These are phyloP conservation scores for Hemileccinum hortonii DNA, from an alignment of 1,284 basidiomycete genomes.

Conservation along the genomic window DNA sequence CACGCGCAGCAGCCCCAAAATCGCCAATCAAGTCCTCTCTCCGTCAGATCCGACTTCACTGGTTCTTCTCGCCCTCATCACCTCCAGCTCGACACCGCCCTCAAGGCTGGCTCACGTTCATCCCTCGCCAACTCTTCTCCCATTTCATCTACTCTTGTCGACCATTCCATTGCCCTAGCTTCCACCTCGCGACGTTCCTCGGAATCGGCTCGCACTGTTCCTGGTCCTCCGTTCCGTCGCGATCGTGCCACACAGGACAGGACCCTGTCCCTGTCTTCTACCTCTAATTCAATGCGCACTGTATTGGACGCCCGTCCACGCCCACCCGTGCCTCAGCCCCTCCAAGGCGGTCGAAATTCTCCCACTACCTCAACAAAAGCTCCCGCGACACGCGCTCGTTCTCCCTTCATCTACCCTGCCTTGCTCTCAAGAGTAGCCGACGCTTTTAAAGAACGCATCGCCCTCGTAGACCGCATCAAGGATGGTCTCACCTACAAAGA, in stretches of 20 bases:
- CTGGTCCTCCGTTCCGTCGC: conserved; percentile 46
- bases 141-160: conserved; percentile 51
- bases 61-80: conserved; percentile 41
- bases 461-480: conserved; percentile 80
- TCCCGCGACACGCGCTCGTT: conserved; percentile 38
- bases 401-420: conserved; percentile 91
- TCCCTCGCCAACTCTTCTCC: conserved; percentile 52
- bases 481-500: conserved; percentile 96
- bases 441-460: conserved; percentile 84
- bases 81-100: conserved; percentile 48
- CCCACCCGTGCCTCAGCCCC: conserved; percentile 34
- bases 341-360: conserved; percentile 46
- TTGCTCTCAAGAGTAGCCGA: conserved; percentile 92
- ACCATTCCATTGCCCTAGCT: conserved; percentile 37
- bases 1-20: conserved; percentile 27
- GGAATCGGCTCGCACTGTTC: conserved; percentile 52
- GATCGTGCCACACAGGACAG: conserved; percentile 65
- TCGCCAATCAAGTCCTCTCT: conserved; percentile 37
- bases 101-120: conserved; percentile 34
- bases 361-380: conserved; percentile 45
- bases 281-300: conserved; percentile 45
- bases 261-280: conserved; percentile 70
- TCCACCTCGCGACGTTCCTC: conserved; percentile 48
- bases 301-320: conserved; percentile 38
- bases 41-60: conserved; percentile 28